Conservation (phyloP, 345 rosid genomes). For the Corymbia maculata region DNA sequence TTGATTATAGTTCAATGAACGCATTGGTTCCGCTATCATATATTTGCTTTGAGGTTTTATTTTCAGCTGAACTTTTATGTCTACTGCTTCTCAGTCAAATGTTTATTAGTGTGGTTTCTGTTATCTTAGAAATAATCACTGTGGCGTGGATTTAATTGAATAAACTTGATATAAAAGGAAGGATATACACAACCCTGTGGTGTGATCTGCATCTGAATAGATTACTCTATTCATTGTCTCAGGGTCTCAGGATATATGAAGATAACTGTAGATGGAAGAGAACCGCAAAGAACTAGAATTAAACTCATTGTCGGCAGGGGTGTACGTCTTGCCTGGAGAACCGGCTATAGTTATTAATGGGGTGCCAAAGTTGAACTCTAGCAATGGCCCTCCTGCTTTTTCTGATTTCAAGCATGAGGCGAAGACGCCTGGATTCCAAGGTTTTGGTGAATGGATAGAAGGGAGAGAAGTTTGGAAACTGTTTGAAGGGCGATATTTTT, state of each 20-base stretch:
- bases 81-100: not conserved
- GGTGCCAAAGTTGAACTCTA: slow-evolving; percentile 34
- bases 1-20: not conserved
- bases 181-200: not conserved
- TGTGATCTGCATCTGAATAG: not conserved
- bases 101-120: not conserved
- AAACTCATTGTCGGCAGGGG: slow-evolving; percentile 9
- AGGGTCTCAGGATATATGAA: not conserved
- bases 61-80: not conserved
- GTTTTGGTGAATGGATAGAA: slow-evolving; percentile 75
- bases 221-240: not conserved
- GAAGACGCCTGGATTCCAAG: slow-evolving; percentile 12
- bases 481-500: slow-evolving; percentile 37
- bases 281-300: slow-evolving; percentile 5
- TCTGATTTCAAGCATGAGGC: slow-evolving; percentile 2
- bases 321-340: slow-evolving; percentile 60
- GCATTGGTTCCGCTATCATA: not conserved
- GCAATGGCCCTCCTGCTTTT: not conserved
- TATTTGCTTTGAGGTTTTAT: not conserved
- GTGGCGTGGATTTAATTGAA: not conserved
- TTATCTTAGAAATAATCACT: not conserved
- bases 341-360: slow-evolving; percentile 78
- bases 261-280: not conserved
- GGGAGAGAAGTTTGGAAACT: slow-evolving; percentile 68
- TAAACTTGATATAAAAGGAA: not conserved